Percentiles rank a stretch among this genome's conserved stretches.
phyloP scores from a whole-genome alignment of 2,329 filamentous ascomycete genomes.

The Penicillium digitatum region DNA sequence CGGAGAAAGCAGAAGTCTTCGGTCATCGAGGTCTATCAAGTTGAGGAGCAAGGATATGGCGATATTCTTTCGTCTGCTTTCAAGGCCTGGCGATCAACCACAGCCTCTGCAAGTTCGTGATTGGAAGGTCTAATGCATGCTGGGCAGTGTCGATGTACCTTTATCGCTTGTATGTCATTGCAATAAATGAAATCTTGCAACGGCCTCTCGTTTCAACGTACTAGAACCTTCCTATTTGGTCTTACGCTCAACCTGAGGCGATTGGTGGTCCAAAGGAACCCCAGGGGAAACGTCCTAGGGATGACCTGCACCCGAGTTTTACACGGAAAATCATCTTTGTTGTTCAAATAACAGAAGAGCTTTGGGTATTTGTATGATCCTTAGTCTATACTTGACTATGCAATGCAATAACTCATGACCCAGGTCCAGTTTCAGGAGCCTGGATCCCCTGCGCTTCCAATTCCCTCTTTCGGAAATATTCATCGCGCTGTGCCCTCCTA shows the following conservation, averaged over 20 bases:
- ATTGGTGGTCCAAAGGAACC: not conserved
- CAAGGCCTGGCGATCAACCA: constrained; percentile 59
- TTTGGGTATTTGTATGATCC: not conserved
- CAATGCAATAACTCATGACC: not conserved
- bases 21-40: constrained; percentile 67
- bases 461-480: constrained; percentile 30
- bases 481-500: constrained; percentile 30
- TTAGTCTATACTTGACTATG: not conserved
- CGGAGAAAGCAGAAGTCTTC: constrained; percentile 59
- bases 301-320: not conserved
- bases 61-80: constrained; percentile 74
- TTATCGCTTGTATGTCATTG: not conserved
- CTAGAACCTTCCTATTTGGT: not conserved
- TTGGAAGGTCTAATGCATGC: not conserved
- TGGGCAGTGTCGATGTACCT: not conserved
- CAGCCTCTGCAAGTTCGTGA: constrained; percentile 3
- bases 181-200: not conserved
- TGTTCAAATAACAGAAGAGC: not conserved
- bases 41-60: constrained; percentile 71
- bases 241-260: not conserved
- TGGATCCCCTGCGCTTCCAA: constrained; percentile 9
- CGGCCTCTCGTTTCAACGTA: not conserved
- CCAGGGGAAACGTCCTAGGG: not conserved
- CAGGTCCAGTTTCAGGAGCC: not conserved
- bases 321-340: not conserved